Evolutionary conservation across 2,329 filamentous ascomycete genomes (phyloP), one percentile per base, ranked within the genome.

Genomic region (Fusarium sp.): DNA sequence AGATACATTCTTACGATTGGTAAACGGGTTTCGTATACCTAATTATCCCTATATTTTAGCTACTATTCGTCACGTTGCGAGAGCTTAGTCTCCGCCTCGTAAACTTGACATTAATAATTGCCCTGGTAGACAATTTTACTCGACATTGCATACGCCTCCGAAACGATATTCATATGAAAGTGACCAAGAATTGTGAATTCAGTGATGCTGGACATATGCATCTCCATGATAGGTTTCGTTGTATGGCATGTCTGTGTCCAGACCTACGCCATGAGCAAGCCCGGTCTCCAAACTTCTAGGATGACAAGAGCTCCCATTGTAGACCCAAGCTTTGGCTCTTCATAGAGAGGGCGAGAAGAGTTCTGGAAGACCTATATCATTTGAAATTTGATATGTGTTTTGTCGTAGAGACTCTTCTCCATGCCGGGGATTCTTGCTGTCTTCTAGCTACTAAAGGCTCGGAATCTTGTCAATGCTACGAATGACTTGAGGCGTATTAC

Each of bases 61-160:
- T 74, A 60, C 61, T 67, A 68, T 75, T 75, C 67, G 56, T 68
- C 52, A 52, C 54, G 51, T 55, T 52, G 68, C 59, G 59, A 44
- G 58, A 66, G 66, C 66, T 58, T 47, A 56, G 67, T 49, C 53
- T 74, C 60, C 55, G 57, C 49, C 52, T 67, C 55, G 62, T 69
- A 62, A 71, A 69, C 53, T 65, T 60, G 50, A 52, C 64, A 51
- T 56, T 72, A 71, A 68, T 77, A 75, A 74, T 76, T 75, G 75
- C 70, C 68, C 73, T 70, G 67, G 71, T 75, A 75, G 72, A 74
- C 73, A 75, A 74, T 74, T 72, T 72, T 74, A 74, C 69, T 75
- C 68, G 62, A 72, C 69, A 73, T 77, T 76, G 73, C 69, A 75
- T 67, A 66, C 56, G 38, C 32, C 21, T 42, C 14, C 3, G 17